Evolutionary conservation across 169 alveolate species (phyloP), one percentile per base, ranked within the genome.

Genomic region (Besnoitia besnoiti): DNA sequence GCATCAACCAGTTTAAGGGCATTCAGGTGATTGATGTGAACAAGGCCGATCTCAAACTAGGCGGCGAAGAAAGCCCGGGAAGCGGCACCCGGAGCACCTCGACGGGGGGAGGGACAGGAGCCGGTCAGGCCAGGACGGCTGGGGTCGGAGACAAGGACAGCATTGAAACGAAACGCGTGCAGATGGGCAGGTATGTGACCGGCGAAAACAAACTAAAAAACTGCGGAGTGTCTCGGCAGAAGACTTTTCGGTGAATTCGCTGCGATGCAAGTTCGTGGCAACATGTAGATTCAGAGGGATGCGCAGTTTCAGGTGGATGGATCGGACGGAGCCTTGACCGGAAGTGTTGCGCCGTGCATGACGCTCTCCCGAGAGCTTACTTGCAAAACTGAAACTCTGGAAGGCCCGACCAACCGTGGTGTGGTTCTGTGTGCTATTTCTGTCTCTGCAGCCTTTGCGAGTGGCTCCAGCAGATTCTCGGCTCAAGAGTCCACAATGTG

Each of bases 41-140:
- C 80, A 98, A 98, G 96, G 99, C 98, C 39, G 99, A 98, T 90
- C 96, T 98, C 85, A 98, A 98, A 93, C 95, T 98, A 92, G 91
- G 73, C 46, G 97, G 95, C 89, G 95, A 94, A 76, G 95, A 97
- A 95, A 97, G 95, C 92, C 95, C 80, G 92, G 92, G 92, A 51
- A 94, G 80, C 1, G 39, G 47, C 7, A 21, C 12, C 10, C 35
- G 37, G 40, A 42, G 47, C 10, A 35, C 10, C 21, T 24, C 80
- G 47, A 8, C 42, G n/a, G 47, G 80, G 42, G 80, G 21, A 24
- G 80, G 80, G 44, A 0, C 80, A 35, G 44, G 80, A 2, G 24
- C 80, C n/a, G 44, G 80, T 35, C 21, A 67, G 39, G 7, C 46
- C 80, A 19, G 80, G 14, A 1, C 80, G 44, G n/a, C n/a, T n/a